Evolutionary conservation across 2,329 filamentous ascomycete genomes (phyloP).

Genomic region (Sporothrix pseudoabietina): DNA sequence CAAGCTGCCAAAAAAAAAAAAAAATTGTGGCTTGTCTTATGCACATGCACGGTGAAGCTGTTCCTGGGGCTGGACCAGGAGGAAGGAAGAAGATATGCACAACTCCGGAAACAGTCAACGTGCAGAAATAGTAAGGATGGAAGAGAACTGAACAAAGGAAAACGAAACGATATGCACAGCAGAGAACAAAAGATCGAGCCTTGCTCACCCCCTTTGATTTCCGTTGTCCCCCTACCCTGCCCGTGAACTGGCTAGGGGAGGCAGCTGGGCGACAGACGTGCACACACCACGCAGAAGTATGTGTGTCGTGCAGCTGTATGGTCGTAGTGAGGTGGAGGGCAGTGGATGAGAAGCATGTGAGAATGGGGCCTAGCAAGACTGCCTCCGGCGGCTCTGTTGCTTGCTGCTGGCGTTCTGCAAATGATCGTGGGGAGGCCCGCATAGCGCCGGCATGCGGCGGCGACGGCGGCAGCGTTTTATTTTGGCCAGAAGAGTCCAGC

Average conservation of each 20-base stretch:
- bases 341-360: neutral
- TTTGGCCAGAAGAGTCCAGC: neutral
- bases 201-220: neutral
- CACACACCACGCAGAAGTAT: neutral
- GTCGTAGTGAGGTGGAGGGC: neutral
- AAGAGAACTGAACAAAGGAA: too few species aligned
- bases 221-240: neutral
- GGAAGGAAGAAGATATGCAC: slow-evolving; percentile 3
- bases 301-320: slow-evolving; percentile 15
- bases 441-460: neutral
- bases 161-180: neutral
- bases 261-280: slow-evolving; percentile 2
- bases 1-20: neutral
- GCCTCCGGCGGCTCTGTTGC: neutral
- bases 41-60: neutral
- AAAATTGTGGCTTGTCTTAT: neutral
- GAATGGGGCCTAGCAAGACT: neutral
- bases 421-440: neutral
- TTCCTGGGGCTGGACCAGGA: neutral
- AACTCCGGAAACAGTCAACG: neutral
- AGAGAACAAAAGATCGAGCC: neutral
- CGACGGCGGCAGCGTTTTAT: neutral
- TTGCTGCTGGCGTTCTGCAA: neutral
- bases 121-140: neutral
- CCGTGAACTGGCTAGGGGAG: neutral